Evolutionary conservation across 1,139 yeast genomes (phyloP).

Genomic region (Geotrichum siamense): DNA sequence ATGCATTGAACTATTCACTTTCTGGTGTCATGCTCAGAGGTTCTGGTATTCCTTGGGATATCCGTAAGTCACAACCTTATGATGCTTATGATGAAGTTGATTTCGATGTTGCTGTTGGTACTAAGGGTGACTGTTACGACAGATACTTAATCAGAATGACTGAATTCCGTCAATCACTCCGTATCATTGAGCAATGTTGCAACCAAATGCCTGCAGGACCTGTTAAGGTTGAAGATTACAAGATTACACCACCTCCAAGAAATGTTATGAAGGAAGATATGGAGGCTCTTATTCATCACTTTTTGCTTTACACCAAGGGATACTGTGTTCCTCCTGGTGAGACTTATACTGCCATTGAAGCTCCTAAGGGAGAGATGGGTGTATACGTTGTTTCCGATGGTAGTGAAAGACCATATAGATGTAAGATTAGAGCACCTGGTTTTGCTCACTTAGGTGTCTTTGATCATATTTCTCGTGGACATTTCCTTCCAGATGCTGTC

Average conservation of each 20-base stretch:
- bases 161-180: slow-evolving; percentile 83
- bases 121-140: slow-evolving; percentile 87
- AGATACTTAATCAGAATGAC: slow-evolving; percentile 85
- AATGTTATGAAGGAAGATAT: slow-evolving; percentile 80
- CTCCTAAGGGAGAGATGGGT: slow-evolving; percentile 95
- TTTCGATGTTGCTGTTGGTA: slow-evolving; percentile 80
- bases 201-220: slow-evolving; percentile 93
- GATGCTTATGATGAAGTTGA: slow-evolving; percentile 85
- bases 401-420: slow-evolving; percentile 82
- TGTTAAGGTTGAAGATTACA: slow-evolving; percentile 84
- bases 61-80: slow-evolving; percentile 82
- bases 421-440: slow-evolving; percentile 91
- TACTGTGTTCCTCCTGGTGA: slow-evolving; percentile 87
- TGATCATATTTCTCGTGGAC: slow-evolving; percentile 79
- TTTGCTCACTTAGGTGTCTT: slow-evolving; percentile 86
- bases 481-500: slow-evolving; percentile 85
- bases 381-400: slow-evolving; percentile 88
- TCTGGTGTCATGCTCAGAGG: slow-evolving; percentile 91
- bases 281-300: slow-evolving; percentile 90
- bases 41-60: slow-evolving; percentile 80
- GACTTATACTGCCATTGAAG: slow-evolving; percentile 87
- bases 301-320: slow-evolving; percentile 81
- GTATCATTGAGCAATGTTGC: slow-evolving; percentile 84
- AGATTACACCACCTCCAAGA: slow-evolving; percentile 79
- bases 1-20: slow-evolving; percentile 72